phyloP scores from a whole-genome alignment of 208 protist genomes.

The Trichomonas gallinae region DNA sequence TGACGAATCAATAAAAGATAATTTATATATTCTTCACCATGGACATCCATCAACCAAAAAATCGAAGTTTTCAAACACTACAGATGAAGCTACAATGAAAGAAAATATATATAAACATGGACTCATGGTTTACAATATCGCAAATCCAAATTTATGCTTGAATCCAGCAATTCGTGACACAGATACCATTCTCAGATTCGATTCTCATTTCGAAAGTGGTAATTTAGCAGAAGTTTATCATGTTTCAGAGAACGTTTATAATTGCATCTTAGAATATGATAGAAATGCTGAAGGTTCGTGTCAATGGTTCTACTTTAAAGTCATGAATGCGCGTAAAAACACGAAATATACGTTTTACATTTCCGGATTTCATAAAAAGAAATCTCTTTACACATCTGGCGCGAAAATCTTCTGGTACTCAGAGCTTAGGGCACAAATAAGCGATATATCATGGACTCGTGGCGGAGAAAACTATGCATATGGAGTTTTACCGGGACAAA shows the following conservation, averaged over 20 bases:
- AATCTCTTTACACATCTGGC: neutral
- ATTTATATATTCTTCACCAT: neutral
- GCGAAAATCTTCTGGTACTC: neutral
- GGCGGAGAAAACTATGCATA: neutral
- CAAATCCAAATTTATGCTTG: neutral
- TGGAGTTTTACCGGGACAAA: neutral
- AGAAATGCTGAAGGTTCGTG: neutral
- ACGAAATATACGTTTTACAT: constrained; percentile 4
- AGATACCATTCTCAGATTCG: neutral
- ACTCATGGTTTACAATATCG: neutral
- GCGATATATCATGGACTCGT: neutral
- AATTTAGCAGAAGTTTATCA: constrained; percentile 17
- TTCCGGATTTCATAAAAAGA: neutral
- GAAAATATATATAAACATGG: neutral
- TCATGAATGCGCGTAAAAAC: neutral
- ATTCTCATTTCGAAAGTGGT: neutral
- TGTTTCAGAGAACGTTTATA: neutral
- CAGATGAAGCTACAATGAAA: neutral
- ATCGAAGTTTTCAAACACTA: neutral
- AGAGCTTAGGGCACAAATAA: neutral
- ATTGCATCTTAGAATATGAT: neutral
- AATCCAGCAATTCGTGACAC: neutral
- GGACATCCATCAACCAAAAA: neutral
- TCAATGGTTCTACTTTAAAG: constrained; percentile 10
- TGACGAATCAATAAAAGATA: neutral